A percentile compares a stretch with the other conserved stretches of the same genome.
phyloP scores from a whole-genome alignment of 106 monocot genomes.

The Dendrobium chrysotoxum region DNA sequence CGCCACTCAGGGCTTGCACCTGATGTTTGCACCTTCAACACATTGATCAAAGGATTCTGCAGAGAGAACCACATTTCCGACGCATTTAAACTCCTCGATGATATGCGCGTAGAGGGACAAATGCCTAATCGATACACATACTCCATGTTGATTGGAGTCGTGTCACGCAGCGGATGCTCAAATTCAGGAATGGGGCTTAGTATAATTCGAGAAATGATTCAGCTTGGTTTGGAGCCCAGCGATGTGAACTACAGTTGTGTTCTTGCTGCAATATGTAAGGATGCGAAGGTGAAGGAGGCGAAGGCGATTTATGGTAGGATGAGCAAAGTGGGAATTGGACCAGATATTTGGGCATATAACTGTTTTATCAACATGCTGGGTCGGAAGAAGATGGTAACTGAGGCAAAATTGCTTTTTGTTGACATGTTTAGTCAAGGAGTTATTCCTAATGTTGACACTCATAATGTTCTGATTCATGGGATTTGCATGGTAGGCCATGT shows the following conservation, averaged over 20 bases:
- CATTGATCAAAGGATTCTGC: slow-evolving; percentile 30
- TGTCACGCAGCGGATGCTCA: slow-evolving; percentile 10
- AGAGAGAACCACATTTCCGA: slow-evolving; percentile 7
- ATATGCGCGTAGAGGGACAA: slow-evolving; percentile 8
- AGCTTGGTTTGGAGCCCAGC: slow-evolving; percentile 14
- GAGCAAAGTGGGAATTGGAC: slow-evolving; percentile 16
- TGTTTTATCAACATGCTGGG: slow-evolving; percentile 16
- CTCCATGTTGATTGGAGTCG: slow-evolving; percentile 18
- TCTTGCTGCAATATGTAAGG: slow-evolving; percentile 18
- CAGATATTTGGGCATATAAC: slow-evolving; percentile 18
- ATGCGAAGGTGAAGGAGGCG: slow-evolving; percentile 11
- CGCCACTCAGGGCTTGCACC: not conserved
- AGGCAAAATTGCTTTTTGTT: slow-evolving; percentile 18
- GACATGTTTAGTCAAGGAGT: slow-evolving; percentile 26
- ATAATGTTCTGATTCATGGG: slow-evolving; percentile 24
- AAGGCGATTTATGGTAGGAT: slow-evolving; percentile 18
- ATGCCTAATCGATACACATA: slow-evolving; percentile 20
- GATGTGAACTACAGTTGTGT: slow-evolving; percentile 16
- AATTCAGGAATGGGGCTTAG: slow-evolving; percentile 15
- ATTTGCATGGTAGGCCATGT: slow-evolving; percentile 1
- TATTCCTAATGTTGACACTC: slow-evolving; percentile 18
- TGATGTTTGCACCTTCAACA: slow-evolving; percentile 21
- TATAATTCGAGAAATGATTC: slow-evolving; percentile 21
- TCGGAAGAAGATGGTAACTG: slow-evolving; percentile 9
- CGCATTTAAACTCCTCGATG: slow-evolving; percentile 16